Percentiles rank a stretch among this genome's conserved stretches.
These are phyloP conservation scores for Neospermospora avenae DNA, from an alignment of 2,329 filamentous ascomycete species.

Conservation along the genomic window DNA sequence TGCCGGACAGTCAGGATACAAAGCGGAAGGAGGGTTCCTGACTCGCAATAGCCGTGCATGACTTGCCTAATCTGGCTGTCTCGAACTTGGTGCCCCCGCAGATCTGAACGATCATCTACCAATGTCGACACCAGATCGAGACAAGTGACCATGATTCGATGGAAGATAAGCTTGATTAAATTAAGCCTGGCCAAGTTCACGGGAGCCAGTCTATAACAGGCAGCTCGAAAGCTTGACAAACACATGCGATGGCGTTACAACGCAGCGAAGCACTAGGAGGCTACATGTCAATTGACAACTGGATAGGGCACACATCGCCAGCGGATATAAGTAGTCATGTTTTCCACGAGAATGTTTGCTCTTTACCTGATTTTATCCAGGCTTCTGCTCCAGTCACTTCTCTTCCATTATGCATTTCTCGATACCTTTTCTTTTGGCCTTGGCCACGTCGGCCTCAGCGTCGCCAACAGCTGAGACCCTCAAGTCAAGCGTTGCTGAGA, in stretches of 20 bases:
- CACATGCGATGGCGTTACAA: neutral
- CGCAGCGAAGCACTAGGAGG: neutral
- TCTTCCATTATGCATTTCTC: slow-evolving; percentile 5
- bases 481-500: slow-evolving; percentile 28
- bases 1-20: neutral
- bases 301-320: neutral
- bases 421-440: neutral
- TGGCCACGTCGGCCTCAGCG: slow-evolving; percentile 11
- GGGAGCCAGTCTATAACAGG: slow-evolving; percentile 8
- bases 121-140: slow-evolving; percentile 6
- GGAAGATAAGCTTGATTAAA: slow-evolving; percentile 8
- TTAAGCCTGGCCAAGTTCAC: neutral
- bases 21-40: slow-evolving; percentile 10
- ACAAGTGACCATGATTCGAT: slow-evolving; percentile 2
- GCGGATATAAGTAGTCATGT: neutral
- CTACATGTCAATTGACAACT: neutral
- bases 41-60: neutral
- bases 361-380: neutral
- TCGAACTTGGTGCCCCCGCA: neutral
- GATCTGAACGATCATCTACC: slow-evolving; percentile 9
- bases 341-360: neutral
- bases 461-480: slow-evolving; percentile 1
- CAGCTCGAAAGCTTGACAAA: slow-evolving; percentile 13
- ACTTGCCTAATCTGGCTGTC: slow-evolving; percentile 13
- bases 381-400: neutral